Percentiles rank a stretch among this genome's conserved stretches.
Conservation (phyloP, 1,284 basidiomycete genomes). For the Cryptococcus jaspeensis region DNA sequence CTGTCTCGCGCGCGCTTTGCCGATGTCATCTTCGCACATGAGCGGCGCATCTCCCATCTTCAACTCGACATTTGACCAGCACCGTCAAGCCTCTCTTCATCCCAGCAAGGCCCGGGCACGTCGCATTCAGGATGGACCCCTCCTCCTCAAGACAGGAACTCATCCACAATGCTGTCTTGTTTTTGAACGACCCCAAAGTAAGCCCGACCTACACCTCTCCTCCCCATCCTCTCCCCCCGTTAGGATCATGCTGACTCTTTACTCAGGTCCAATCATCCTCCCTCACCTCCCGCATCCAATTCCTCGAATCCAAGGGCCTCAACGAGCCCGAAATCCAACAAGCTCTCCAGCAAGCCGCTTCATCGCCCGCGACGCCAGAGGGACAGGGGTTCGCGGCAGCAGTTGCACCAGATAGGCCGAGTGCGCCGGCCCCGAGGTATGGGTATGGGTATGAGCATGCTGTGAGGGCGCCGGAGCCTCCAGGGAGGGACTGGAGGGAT, state of each 20-base stretch:
- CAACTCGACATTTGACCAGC: no score
- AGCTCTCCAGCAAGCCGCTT: constrained; percentile 66
- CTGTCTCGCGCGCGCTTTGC: no score
- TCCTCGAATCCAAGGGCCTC: constrained; percentile 91
- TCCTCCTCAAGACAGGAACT: constrained; percentile 61
- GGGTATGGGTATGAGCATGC: constrained; percentile 19
- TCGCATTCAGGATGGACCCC: constrained; percentile 4
- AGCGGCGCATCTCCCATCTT: no score
- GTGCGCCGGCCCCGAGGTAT: constrained; percentile 11
- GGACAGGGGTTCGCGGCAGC: neutral
- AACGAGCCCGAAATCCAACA: constrained; percentile 80
- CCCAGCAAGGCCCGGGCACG: no score
- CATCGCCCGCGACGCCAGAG: neutral
- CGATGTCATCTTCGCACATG: no score
- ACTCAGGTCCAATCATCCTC: constrained; percentile 61
- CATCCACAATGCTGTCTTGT: constrained; percentile 73
- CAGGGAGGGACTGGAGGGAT: constrained; percentile 82
- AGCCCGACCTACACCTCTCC: constrained; percentile 3
- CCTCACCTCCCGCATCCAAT: constrained; percentile 81
- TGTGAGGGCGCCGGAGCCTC: constrained; percentile 44
- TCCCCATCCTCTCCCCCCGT: neutral
- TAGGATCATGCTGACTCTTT: neutral
- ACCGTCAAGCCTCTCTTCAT: no score
- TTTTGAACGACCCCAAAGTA: constrained; percentile 64
- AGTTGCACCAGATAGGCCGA: constrained; percentile 9